These are phyloP conservation scores for Adansonia grandidieri DNA, from an alignment of 441 rosid genomes.

Conservation along the genomic window DNA sequence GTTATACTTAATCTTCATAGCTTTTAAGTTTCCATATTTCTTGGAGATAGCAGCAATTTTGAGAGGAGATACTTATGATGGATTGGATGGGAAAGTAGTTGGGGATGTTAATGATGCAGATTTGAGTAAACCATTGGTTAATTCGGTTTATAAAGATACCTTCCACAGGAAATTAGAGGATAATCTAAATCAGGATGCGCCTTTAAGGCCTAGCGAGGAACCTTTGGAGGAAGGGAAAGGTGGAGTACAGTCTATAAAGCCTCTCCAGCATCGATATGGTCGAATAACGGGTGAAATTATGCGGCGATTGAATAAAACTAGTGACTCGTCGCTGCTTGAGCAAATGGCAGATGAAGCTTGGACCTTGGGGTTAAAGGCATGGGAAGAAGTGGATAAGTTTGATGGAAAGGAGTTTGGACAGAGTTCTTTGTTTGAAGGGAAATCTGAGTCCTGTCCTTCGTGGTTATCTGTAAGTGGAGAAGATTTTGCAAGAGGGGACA, in stretches of 20 bases:
- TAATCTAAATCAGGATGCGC: conserved; percentile 52
- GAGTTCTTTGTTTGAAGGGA: conserved; percentile 49
- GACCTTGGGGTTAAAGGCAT: conserved; percentile 85
- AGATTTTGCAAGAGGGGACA: conserved; percentile 62
- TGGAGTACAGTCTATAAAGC: conserved; percentile 49
- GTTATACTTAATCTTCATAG: conserved; percentile 73
- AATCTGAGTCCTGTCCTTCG: conserved; percentile 69
- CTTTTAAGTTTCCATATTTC: conserved; percentile 80
- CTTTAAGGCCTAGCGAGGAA: conserved; percentile 57
- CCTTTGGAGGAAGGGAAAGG: conserved; percentile 46
- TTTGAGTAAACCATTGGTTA: conserved; percentile 54
- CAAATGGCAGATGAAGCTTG: conserved; percentile 94
- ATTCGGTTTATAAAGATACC: conserved; percentile 69
- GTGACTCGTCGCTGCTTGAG: conserved; percentile 64
- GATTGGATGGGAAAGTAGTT: conserved; percentile 46
- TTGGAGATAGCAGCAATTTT: conserved; percentile 65
- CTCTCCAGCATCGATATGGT: conserved; percentile 67
- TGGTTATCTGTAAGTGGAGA: conserved; percentile 76
- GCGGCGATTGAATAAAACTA: conserved; percentile 69
- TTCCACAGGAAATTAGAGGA: conserved; percentile 70
- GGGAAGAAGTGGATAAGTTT: conserved; percentile 76
- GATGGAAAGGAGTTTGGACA: conserved; percentile 46
- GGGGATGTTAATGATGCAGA: conserved; percentile 52
- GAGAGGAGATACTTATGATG: conserved; percentile 65
- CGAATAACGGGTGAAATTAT: conserved; percentile 72